These are phyloP conservation scores for Adansonia digitata DNA, from an alignment of 345 rosid genomes.

Conservation along the genomic window DNA sequence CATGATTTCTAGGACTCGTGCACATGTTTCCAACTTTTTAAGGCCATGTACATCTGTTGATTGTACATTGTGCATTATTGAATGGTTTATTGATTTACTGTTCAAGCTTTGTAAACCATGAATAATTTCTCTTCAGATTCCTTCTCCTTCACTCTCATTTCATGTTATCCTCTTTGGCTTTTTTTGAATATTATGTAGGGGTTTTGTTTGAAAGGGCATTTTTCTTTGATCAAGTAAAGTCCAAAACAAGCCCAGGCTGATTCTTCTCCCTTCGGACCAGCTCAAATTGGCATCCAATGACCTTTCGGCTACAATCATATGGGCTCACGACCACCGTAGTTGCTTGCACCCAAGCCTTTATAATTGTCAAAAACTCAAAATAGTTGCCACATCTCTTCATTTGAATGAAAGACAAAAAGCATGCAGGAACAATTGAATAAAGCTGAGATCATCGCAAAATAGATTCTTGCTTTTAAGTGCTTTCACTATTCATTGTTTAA, in stretches of 20 bases:
- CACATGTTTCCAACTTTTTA: neutral
- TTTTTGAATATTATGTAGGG: too few relatives aligned
- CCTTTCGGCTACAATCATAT: neutral
- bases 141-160: neutral
- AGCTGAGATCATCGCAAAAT: neutral
- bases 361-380: neutral
- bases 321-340: neutral
- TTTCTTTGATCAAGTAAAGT: neutral
- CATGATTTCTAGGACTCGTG: neutral
- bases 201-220: neutral
- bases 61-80: neutral
- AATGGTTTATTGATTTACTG: neutral
- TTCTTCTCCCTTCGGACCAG: neutral
- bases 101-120: neutral
- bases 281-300: conserved; percentile 4
- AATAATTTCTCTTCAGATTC: neutral
- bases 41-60: neutral
- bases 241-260: neutral
- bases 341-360: neutral
- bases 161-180: neutral
- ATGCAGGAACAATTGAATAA: neutral
- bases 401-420: neutral
- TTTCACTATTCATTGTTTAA: neutral
- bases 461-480: neutral
- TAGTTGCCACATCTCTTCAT: neutral